Percentiles rank a stretch among this genome's conserved stretches.
Evolutionary conservation across 371 early-diverging fungal species (phyloP).

Genomic region (Rhizomucor pusillus): DNA sequence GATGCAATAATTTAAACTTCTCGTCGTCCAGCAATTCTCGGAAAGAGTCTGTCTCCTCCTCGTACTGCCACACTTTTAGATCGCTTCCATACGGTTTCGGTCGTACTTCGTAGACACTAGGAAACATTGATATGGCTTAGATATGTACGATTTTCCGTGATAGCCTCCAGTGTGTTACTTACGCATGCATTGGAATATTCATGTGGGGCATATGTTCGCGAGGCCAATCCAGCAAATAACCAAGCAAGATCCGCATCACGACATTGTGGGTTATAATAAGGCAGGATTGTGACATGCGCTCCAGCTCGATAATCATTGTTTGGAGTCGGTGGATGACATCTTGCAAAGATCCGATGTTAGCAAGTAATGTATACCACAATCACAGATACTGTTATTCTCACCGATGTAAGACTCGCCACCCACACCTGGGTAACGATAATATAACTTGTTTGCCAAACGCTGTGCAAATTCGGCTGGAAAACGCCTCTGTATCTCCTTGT

Average conservation of each 20-base stretch:
- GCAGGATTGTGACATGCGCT: constrained; percentile 73
- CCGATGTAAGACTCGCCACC: constrained; percentile 80
- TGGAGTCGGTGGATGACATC: constrained; percentile 85
- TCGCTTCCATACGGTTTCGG: constrained; percentile 87
- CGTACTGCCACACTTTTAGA: constrained; percentile 51
- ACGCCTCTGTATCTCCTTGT: constrained; percentile 62
- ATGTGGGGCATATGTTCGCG: constrained; percentile 68
- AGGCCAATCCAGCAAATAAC: constrained; percentile 74
- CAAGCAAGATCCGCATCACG: constrained; percentile 73
- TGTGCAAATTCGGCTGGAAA: constrained; percentile 69
- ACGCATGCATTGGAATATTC: constrained; percentile 53
- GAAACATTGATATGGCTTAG: too few relatives aligned
- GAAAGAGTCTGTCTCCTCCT: constrained; percentile 51
- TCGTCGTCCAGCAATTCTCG: neutral
- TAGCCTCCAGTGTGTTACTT: constrained; percentile 6
- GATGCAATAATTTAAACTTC: neutral
- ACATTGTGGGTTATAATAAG: constrained; percentile 75
- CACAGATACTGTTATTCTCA: constrained; percentile 4
- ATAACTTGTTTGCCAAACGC: constrained; percentile 69
- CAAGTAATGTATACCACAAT: neutral
- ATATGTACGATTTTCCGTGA: too few relatives aligned
- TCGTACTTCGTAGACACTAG: constrained; percentile 42
- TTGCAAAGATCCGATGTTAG: constrained; percentile 7
- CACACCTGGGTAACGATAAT: constrained; percentile 82
- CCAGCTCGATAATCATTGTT: constrained; percentile 82